Percentiles rank a stretch among this genome's conserved stretches.
phyloP scores from a whole-genome alignment of 2,329 filamentous ascomycete genomes.

The Alternaria sp. region DNA sequence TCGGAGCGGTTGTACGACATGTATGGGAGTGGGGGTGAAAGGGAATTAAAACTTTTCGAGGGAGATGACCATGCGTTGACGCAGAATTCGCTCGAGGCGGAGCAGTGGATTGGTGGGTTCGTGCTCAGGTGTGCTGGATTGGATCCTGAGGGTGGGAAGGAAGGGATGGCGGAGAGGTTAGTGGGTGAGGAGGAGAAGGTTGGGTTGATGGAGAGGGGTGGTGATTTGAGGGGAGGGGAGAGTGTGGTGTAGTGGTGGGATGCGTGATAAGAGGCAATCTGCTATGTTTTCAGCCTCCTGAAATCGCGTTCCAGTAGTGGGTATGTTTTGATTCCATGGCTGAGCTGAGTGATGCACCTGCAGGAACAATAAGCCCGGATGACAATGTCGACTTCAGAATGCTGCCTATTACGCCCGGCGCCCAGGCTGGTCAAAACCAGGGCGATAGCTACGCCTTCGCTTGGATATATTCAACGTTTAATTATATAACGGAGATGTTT shows the following conservation, averaged over 20 bases:
- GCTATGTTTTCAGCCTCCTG: background rate
- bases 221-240: background rate
- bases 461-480: background rate
- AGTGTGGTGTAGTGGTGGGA: background rate
- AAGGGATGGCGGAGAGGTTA: background rate
- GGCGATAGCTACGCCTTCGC: background rate
- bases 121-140: background rate
- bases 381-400: background rate
- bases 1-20: background rate
- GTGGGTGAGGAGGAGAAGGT: constrained; percentile 1
- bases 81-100: background rate
- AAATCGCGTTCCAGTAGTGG: background rate
- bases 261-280: background rate
- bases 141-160: background rate
- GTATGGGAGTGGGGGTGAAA: background rate
- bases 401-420: background rate
- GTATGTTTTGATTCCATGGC: background rate
- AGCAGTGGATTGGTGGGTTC: constrained; percentile 4
- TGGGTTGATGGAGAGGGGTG: constrained; percentile 2
- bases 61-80: constrained; percentile 6
- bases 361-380: background rate
- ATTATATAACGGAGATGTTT: background rate
- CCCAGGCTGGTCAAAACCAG: background rate
- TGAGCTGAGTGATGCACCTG: background rate
- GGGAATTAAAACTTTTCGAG: background rate